A percentile compares a stretch with the other conserved stretches of the same genome.
Conservation (phyloP, 805 yeast genomes). For the Cyberlindnera euphorbiae region DNA sequence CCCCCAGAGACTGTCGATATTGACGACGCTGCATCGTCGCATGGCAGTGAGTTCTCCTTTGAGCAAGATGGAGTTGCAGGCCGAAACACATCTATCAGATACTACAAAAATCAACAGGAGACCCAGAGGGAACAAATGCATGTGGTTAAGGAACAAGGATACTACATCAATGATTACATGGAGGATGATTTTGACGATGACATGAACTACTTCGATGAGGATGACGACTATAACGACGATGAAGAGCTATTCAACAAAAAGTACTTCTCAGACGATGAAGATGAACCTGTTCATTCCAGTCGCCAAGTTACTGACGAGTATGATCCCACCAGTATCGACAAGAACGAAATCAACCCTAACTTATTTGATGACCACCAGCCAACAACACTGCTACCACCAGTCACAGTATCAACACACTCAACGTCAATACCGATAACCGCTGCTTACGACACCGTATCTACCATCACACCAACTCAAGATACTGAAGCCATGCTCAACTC, state of each 20-base stretch:
- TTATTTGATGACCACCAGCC: too few species aligned
- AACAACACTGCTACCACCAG: too few species aligned
- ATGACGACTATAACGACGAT: slow-evolving; percentile 30
- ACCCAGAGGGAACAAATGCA: slow-evolving; percentile 11
- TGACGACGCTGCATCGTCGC: slow-evolving; percentile 6
- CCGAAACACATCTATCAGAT: slow-evolving; percentile 48
- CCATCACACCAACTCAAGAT: not conserved
- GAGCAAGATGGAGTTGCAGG: slow-evolving; percentile 42
- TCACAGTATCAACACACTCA: too few species aligned
- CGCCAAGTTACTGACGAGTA: too few species aligned
- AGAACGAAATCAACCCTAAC: too few species aligned
- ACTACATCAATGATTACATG: slow-evolving; percentile 34
- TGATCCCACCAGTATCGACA: too few species aligned
- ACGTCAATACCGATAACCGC: too few species aligned
- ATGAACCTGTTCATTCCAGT: too few species aligned
- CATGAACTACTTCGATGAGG: slow-evolving; percentile 34
- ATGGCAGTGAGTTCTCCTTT: slow-evolving; percentile 42
- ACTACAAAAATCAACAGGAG: slow-evolving; percentile 36
- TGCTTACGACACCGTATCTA: too few species aligned
- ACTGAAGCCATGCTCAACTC: slow-evolving; percentile 1
- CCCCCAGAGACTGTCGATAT: too few species aligned
- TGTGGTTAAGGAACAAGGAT: slow-evolving; percentile 27
- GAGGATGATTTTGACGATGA: slow-evolving; percentile 41
- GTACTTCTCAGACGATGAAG: slow-evolving; percentile 25
- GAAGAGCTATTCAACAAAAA: slow-evolving; percentile 29